A percentile compares a stretch with the other conserved stretches of the same genome.
These are phyloP conservation scores for Cerioporus squamosus DNA, from an alignment of 1,284 basidiomycete genomes.

Conservation along the genomic window DNA sequence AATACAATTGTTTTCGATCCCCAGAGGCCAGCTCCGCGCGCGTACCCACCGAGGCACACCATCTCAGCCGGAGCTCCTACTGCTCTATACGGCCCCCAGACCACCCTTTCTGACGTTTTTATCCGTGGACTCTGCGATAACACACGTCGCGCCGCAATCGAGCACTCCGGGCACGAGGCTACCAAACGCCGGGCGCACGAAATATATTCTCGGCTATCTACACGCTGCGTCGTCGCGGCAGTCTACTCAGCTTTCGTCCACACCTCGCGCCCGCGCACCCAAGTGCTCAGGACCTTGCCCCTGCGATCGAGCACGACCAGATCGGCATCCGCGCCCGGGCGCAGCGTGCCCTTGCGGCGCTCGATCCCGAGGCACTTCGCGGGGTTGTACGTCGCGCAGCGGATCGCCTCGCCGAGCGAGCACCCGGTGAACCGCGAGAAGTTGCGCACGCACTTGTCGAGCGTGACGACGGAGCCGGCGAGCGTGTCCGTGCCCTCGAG, in stretches of 20 bases:
- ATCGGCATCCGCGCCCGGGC: conserved; percentile 84
- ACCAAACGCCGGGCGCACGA: too few relatives aligned
- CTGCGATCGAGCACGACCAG: conserved; percentile 73
- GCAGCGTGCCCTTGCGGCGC: conserved; percentile 77
- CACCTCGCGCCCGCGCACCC: conserved; percentile 79
- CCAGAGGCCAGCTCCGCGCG: too few relatives aligned
- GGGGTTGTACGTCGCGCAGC: conserved; percentile 84
- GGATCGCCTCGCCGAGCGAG: conserved; percentile 81
- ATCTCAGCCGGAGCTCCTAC: too few relatives aligned
- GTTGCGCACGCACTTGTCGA: conserved; percentile 86
- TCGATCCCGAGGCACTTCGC: conserved; percentile 87
- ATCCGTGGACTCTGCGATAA: too few relatives aligned
- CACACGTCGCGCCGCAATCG: too few relatives aligned
- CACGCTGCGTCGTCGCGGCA: neutral
- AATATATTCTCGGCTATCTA: too few relatives aligned
- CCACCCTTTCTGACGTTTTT: too few relatives aligned
- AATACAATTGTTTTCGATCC: too few relatives aligned
- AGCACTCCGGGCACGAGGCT: too few relatives aligned
- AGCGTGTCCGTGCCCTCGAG: conserved; percentile 86
- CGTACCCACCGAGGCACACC: too few relatives aligned
- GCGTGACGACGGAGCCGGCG: conserved; percentile 83
- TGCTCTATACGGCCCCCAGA: too few relatives aligned
- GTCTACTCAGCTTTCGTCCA: conserved; percentile 46
- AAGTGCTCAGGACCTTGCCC: conserved; percentile 76
- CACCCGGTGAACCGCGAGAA: conserved; percentile 83